phyloP scores from a whole-genome alignment of 495 filamentous ascomycete genomes.

The Podospora pseudocomata region DNA sequence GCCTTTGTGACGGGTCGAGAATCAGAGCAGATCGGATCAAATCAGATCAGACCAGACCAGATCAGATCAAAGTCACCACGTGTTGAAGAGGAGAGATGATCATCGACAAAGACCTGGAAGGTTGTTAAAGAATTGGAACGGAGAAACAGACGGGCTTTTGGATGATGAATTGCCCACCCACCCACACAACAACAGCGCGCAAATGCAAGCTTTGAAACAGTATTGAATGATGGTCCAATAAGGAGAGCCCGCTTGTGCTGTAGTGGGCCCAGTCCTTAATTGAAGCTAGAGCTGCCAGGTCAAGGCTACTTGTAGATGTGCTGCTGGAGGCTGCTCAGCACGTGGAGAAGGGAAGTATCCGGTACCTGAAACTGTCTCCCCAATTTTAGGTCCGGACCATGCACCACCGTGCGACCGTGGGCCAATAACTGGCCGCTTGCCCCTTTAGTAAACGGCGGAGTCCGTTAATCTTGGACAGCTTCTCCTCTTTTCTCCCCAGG shows the following conservation, averaged over 20 bases:
- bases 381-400: conserved; percentile 26
- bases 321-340: background rate
- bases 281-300: background rate
- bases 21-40: background rate
- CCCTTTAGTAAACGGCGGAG: conserved; percentile 20
- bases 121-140: background rate
- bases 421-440: conserved; percentile 22
- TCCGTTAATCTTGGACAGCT: background rate
- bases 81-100: background rate
- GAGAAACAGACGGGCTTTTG: background rate
- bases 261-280: background rate
- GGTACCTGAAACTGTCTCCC: conserved; percentile 15
- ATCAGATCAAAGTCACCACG: background rate
- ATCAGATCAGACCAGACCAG: background rate
- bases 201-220: background rate
- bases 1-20: background rate
- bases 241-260: background rate
- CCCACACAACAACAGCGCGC: too few species aligned
- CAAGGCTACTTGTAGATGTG: conserved; percentile 12
- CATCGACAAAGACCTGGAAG: background rate
- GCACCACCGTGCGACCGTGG: conserved; percentile 24
- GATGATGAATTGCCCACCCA: too few species aligned
- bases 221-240: background rate
- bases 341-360: conserved; percentile 11
- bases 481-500: background rate